Base-by-base conservation (phyloP, 2,329 filamentous ascomycete genomes). In the Trichoderma sp. region DNA sequence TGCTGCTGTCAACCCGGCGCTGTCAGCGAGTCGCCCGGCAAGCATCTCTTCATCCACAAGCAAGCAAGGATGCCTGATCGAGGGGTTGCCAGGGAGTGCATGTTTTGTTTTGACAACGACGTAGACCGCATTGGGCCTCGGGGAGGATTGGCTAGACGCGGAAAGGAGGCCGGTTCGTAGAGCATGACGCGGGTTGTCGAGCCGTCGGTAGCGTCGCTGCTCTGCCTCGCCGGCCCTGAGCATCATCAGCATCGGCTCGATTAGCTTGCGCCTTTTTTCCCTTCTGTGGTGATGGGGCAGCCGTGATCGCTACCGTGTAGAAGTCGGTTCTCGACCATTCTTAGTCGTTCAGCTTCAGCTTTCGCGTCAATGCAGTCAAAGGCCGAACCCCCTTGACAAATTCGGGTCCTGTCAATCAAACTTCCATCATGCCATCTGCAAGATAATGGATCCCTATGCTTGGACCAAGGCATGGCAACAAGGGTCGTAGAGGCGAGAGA, bases 231-330 rank as follows among this genome's bases (percentile, higher is more conserved):
- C 48, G 59, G 59, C 59, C 48, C 39, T 54, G 59, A 62, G 48
- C 59, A 62, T 54, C 48, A 45, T 19, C 50, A 34, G 19, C 50
- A 24, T 17, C 47, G 34, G 59, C 48, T 24, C 26, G 48, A 60
- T 51, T 62, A 62, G 59, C 30, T n/a, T 62, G 48, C 52, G 59
- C 24, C 59, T 45, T 62, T 62, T 51, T 52, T 24, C 43, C 43
- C 28, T 58, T 30, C 21, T 39, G 34, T 21, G 15, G 21, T 62
- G 48, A 17, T 39, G 21, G 14, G 47, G 34, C 30, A 21, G 50
- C 21, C 10, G 5, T 39, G 34, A 14, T 39, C 10, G 12, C 34
- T 39, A 39, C 34, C 14, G 10, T 14, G 12, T 39, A 14, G 14
- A 39, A 14, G 3, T 39, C 34, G 12, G 12, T 39, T 39, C 34